Base-by-base conservation (phyloP, 1,139 yeast genomes). In the Magnusiomyces tetraspermus region DNA sequence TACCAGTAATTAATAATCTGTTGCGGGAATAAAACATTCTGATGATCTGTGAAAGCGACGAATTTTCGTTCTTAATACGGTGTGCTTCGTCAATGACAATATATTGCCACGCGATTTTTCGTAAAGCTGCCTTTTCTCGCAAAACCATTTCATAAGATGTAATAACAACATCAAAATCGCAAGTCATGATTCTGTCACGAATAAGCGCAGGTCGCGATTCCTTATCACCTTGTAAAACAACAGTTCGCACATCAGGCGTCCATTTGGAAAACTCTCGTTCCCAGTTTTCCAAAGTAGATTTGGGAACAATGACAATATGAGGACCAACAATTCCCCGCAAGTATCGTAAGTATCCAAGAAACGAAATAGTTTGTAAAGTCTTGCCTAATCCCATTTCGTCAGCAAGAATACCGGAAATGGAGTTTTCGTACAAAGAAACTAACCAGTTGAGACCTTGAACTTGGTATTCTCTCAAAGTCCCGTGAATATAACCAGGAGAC, bases 371-470 rank as follows among this genome's bases (percentile, higher is more conserved):
- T 47, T 55, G 57, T 26, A 55, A 26, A 1, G 98, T 92, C 65
- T 92, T 92, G 57, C 98, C 98, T 53, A 92, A 76, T 1, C 98
- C 98, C 98, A 92, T 92, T 69, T 92, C 98, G 69, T 92, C 98
- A 5, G 98, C 98, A 53, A 92, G 75, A 52, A 92, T 90, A 46
- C 97, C 97, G 1, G 94, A 83, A 53, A 89, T 75, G 61, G 83
- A 80, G 69, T 89, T 87, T 60, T 85, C 90, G 63, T 85, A 82
- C 52, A 90, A 71, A 0, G 89, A 79, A n/a, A 89, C 80, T 65
- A 89, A 72, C 97, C 97, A 89, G 69, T 90, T 90, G 60, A 90
- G 75, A 55, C 97, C 97, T 66, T 87, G 96, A 56, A 90, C 77
- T 70, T 90, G 97, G 67, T 90, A 90, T 59, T 85, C 90, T 62